Conservation (phyloP, 108 stramenopile genomes). For the Nitzschia sp. region DNA sequence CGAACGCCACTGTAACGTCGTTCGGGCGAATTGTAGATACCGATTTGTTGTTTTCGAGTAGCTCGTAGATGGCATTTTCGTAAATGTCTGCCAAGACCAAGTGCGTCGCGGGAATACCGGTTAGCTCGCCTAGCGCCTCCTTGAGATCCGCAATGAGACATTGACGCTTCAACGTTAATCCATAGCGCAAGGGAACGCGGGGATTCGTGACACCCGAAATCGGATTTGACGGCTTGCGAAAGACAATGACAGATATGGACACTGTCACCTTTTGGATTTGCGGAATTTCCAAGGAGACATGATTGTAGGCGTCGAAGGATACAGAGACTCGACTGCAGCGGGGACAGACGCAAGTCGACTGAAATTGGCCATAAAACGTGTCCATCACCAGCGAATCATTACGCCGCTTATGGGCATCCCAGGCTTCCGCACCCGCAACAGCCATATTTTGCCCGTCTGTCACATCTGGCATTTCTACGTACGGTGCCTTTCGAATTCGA, state of each 20-base stretch:
- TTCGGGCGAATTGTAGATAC: conserved; percentile 29
- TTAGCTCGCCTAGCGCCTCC: conserved; percentile 1
- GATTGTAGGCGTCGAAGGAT: conserved; percentile 91
- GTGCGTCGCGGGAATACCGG: conserved; percentile 17
- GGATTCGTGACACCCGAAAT: not conserved
- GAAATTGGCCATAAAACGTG: conserved; percentile 81
- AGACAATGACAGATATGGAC: conserved; percentile 29
- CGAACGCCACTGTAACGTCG: conserved; percentile 55
- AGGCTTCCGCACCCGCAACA: conserved; percentile 71
- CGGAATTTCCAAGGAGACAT: conserved; percentile 82
- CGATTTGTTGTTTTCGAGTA: conserved; percentile 43
- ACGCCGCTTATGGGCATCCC: conserved; percentile 64
- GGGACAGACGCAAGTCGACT: conserved; percentile 88
- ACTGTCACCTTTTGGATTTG: conserved; percentile 28
- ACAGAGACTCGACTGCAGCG: conserved; percentile 81
- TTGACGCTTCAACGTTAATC: conserved; percentile 16
- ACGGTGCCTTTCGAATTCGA: conserved; percentile 88
- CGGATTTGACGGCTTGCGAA: conserved; percentile 20
- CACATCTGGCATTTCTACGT: conserved; percentile 85
- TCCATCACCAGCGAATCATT: conserved; percentile 84
- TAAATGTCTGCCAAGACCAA: conserved; percentile 54
- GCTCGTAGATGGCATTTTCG: conserved; percentile 39
- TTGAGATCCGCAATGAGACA: conserved; percentile 19
- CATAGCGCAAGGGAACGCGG: conserved; percentile 16
- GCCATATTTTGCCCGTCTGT: conserved; percentile 58